Percentiles rank a stretch among this genome's conserved stretches.
Conservation (phyloP, 2,329 filamentous ascomycete genomes). For the Fusarium avenaceum region DNA sequence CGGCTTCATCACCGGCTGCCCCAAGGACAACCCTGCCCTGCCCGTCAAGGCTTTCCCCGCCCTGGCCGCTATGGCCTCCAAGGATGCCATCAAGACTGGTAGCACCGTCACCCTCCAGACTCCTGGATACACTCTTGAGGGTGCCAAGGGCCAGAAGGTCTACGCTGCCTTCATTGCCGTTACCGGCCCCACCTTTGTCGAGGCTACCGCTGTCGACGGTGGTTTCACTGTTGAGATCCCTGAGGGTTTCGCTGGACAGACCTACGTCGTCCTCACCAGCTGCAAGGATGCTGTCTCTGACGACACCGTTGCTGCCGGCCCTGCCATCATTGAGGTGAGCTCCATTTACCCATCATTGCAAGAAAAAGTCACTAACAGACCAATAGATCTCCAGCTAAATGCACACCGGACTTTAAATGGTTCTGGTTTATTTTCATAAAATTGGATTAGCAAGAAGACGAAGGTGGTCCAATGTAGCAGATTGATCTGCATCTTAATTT, state of each 20-base stretch:
- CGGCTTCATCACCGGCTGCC: constrained; percentile 71
- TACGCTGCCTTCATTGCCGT: constrained; percentile 55
- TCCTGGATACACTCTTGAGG: constrained; percentile 46
- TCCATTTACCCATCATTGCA: rapidly evolving
- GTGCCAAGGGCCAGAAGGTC: constrained; percentile 41
- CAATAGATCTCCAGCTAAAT: constrained; percentile 30
- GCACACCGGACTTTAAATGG: not conserved
- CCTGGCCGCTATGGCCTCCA: constrained; percentile 54
- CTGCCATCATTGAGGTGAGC: constrained; percentile 52
- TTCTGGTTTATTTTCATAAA: not conserved
- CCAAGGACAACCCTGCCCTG: constrained; percentile 65
- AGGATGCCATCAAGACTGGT: constrained; percentile 45
- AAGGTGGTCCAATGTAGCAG: not conserved
- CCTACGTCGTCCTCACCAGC: constrained; percentile 57
- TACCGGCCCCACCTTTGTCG: constrained; percentile 41
- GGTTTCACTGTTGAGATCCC: constrained; percentile 47
- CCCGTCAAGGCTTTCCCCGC: constrained; percentile 72
- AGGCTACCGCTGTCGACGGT: constrained; percentile 40
- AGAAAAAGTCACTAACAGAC: not conserved
- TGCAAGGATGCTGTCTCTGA: constrained; percentile 54
- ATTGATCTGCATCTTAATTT: not conserved
- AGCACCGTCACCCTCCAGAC: constrained; percentile 47
- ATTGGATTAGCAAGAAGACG: not conserved
- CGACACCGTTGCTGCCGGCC: constrained; percentile 56
- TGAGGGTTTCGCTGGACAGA: constrained; percentile 55